These are phyloP conservation scores for Heracleum sosnowskyi DNA, from an alignment of 129 eudicot genomes.

Conservation along the genomic window DNA sequence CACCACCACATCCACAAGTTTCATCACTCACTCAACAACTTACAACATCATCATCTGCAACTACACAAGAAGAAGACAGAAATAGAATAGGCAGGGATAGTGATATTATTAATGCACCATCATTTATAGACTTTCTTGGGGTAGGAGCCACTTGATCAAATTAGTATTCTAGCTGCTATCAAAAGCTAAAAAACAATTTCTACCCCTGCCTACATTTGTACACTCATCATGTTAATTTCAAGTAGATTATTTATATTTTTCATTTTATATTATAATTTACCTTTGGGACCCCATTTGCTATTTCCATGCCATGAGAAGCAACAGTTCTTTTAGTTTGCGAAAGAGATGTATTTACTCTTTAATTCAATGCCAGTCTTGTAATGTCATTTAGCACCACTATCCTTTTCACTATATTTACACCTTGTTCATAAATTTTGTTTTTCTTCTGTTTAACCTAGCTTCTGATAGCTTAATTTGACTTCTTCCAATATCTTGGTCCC, in stretches of 20 bases:
- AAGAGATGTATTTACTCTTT: constrained; percentile 3
- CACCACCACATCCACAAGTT: constrained; percentile 41
- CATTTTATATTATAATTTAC: background rate
- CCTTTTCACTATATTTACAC: background rate
- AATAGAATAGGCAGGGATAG: constrained; percentile 27
- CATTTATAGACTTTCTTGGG: constrained; percentile 96
- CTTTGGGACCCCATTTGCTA: background rate
- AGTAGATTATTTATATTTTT: background rate
- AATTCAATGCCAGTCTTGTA: background rate
- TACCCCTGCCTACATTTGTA: background rate
- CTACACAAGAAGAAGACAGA: constrained; percentile 9
- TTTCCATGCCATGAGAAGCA: background rate
- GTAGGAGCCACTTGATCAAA: constrained; percentile 72
- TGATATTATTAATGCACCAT: constrained; percentile 46
- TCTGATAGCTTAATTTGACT: background rate
- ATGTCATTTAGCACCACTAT: constrained; percentile 8
- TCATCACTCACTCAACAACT: constrained; percentile 16
- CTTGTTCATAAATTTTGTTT: background rate
- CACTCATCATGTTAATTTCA: background rate
- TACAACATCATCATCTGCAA: constrained; percentile 19
- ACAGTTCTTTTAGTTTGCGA: constrained; percentile 9
- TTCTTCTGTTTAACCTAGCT: background rate
- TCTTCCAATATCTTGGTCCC: background rate
- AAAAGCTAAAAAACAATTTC: constrained; percentile 1
- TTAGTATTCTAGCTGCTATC: constrained; percentile 6